Evolutionary conservation across 768 basidiomycete genomes (phyloP), one percentile per base, ranked within the genome.

Genomic region (Exidia glandulosa): DNA sequence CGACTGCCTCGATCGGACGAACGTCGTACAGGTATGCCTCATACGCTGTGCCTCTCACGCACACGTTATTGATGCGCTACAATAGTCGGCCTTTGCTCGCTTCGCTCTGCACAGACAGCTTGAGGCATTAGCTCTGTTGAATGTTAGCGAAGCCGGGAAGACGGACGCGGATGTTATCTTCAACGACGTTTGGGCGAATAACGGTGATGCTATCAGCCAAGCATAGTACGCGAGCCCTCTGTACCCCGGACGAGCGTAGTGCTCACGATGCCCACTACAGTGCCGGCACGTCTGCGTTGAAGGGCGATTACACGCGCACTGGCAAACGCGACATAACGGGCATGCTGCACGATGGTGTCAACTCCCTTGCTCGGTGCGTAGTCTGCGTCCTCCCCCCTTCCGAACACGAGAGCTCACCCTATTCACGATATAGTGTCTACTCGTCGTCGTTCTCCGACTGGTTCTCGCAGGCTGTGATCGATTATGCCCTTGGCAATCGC

Each of bases 141-240:
- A 81, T 62, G 79, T 83, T 27, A 70, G 76, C 27, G 81, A 81
- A 47, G 73, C 70, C 32, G 78, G 79, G 63, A 79, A 79, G 61
- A 76, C 79, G 41, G 85, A 83, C 55, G 79, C 82, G 59, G 91
- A 95, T 65, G 64, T 81, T n/a, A 80, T 83, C 19, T 90, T 94
- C 69, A 94, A 91, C 63, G 83, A 90, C 69, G 90, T 92, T 19
- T 99, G 96, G 96, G 96, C 96, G 2, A 96, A 98, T 68, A 98
- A 98, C 65, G 96, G 96, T 0, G 96, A 99, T 69, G 88, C 91
- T 4, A 90, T 96, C 61, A 94, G 90, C 70, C 80, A 88, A 59
- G 87, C 87, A 59, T 92, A 90, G 88, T 90, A 68, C 68, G 86
- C 77, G 1, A 52, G 63, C 47, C 13, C 30, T 12, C 10, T 33